Conservation (phyloP, 352 stramenopile species). For the Pythium apleroticum region DNA sequence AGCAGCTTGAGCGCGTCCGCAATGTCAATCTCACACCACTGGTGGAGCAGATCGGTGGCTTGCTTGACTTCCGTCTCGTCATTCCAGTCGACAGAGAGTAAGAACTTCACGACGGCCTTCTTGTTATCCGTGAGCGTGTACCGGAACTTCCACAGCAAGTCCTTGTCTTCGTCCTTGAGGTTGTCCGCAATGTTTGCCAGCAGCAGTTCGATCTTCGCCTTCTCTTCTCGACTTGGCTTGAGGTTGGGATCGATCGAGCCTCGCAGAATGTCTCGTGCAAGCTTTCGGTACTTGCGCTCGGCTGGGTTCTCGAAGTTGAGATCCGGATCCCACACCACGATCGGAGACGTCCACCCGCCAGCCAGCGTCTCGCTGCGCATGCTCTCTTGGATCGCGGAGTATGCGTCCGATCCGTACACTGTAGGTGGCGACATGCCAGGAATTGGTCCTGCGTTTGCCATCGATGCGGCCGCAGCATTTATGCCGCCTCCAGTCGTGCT, state of each 20-base stretch:
- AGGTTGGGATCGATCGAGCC: constrained; percentile 97
- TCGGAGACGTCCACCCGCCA: constrained; percentile 38
- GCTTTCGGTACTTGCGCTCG: constrained; percentile 98
- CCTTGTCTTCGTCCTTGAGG: constrained; percentile 91
- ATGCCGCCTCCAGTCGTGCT: constrained; percentile 1
- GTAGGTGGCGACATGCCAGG: constrained; percentile 18
- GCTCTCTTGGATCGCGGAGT: constrained; percentile 17
- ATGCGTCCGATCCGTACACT: constrained; percentile 19
- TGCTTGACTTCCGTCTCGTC: constrained; percentile 97
- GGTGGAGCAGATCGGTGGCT: constrained; percentile 72
- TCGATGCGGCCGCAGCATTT: neutral
- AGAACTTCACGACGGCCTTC: constrained; percentile 97
- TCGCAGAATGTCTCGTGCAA: constrained; percentile 94
- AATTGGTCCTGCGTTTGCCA: neutral
- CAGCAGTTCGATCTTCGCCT: constrained; percentile 90
- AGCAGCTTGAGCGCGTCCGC: constrained; percentile 98
- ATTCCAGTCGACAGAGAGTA: constrained; percentile 98
- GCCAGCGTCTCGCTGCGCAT: constrained; percentile 13
- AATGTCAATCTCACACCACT: constrained; percentile 95
- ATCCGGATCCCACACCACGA: constrained; percentile 84
- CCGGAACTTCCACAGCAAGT: constrained; percentile 95
- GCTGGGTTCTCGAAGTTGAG: constrained; percentile 90
- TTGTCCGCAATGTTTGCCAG: constrained; percentile 93
- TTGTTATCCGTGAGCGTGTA: constrained; percentile 95
- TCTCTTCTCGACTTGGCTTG: constrained; percentile 96